Evolutionary conservation across 495 filamentous ascomycete genomes (phyloP).

Genomic region (Neurospora intermedia): DNA sequence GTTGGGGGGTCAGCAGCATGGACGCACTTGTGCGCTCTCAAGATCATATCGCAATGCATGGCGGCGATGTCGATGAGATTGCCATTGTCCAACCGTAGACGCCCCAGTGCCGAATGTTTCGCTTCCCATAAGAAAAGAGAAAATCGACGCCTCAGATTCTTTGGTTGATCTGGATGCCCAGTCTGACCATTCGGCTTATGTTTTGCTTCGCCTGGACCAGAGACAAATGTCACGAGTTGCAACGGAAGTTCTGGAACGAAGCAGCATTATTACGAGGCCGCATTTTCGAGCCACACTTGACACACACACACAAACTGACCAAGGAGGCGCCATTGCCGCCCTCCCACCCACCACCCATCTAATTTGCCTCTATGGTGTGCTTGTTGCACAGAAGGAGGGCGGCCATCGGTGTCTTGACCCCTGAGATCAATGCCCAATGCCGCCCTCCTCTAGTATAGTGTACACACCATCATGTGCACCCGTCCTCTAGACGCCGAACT

Average conservation of each 20-base stretch:
- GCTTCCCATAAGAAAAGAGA: neutral
- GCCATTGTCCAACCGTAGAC: neutral
- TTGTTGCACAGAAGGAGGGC: neutral
- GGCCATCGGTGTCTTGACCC: neutral
- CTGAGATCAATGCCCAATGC: neutral
- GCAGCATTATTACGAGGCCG: neutral
- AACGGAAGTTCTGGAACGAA: neutral
- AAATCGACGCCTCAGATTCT: neutral
- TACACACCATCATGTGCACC: neutral
- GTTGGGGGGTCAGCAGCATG: neutral
- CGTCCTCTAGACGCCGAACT: neutral
- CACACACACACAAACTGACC: neutral
- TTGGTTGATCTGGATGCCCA: neutral
- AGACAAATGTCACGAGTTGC: neutral
- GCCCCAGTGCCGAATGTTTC: neutral
- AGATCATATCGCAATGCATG: neutral
- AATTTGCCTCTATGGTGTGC: neutral
- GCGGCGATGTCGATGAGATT: neutral
- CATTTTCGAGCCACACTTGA: neutral
- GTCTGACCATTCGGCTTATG: neutral
- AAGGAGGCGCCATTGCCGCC: neutral
- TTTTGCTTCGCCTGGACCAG: neutral
- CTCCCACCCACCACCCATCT: neutral
- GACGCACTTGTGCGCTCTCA: neutral
- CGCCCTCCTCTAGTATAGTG: neutral